Percentiles rank a stretch among this genome's conserved stretches.
phyloP scores from a whole-genome alignment of 768 basidiomycete species.

The Termitomyces sp. region DNA sequence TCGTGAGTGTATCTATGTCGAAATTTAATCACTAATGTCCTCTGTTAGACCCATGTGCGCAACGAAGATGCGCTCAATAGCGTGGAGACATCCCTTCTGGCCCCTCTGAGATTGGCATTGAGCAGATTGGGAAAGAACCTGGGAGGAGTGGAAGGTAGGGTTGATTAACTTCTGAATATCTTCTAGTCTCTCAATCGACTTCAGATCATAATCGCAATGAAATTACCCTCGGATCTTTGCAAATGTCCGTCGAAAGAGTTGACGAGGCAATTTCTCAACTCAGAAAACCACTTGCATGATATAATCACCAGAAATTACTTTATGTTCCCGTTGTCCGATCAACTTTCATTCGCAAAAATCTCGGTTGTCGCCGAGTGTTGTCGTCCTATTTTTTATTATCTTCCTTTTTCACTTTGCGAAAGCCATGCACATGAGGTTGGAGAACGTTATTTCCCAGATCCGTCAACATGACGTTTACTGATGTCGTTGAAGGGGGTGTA shows the following conservation, averaged over 20 bases:
- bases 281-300: background rate
- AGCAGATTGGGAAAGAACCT: constrained; percentile 24
- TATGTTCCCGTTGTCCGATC: background rate
- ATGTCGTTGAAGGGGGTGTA: too few relatives aligned
- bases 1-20: constrained; percentile 25
- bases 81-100: constrained; percentile 38
- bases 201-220: constrained; percentile 25
- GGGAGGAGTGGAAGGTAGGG: constrained; percentile 19
- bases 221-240: constrained; percentile 38
- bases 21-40: background rate
- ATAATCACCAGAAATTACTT: background rate
- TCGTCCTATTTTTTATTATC: background rate
- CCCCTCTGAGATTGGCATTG: constrained; percentile 35
- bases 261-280: constrained; percentile 24
- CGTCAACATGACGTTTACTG: background rate
- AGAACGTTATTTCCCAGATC: background rate
- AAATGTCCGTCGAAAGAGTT: constrained; percentile 44
- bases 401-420: background rate
- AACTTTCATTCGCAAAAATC: background rate
- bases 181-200: constrained; percentile 2
- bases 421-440: background rate
- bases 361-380: background rate
- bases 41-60: constrained; percentile 44
- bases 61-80: constrained; percentile 35
- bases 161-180: background rate